Evolutionary conservation across 129 eudicot genomes (phyloP), one percentile per base, ranked within the genome.

Genomic region (Arctium minus): DNA sequence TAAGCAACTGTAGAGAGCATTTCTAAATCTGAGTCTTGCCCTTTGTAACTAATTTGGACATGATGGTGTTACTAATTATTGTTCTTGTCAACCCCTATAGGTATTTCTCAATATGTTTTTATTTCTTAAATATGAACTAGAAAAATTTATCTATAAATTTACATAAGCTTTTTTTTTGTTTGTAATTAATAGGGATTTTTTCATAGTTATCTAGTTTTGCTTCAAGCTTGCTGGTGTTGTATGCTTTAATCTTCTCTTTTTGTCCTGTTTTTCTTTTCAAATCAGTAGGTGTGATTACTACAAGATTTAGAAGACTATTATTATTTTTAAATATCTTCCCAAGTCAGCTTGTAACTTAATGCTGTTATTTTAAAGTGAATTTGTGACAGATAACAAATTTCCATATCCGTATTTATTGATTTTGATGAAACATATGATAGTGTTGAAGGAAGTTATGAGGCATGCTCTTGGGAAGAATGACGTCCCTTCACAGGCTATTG

Each of bases 1-100:
- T 64, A 70, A 91, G 46, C 62, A 35, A 72, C 68, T 78, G 40
- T 75, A 75, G 37, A 75, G 76, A 18, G 77, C 76, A 11, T 67
- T 64, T 74, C n/a, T 50, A 32, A 13, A 65, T 75, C 30, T 40
- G 39, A 67, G 38, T 44, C 37, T 82, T 68, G 8, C 50, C 18
- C 22, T 67, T 82, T 82, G 73, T 74, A 42, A 67, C 44, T 30
- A 17, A 62, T 75, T 75, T 65, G 38, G 69, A 48, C 15, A 53
- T 82, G 53, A 15, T 68, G 48, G 50, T 82, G 80, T 75, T 62
- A 12, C 13, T 38, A 31, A 38, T 65, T 64, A 6, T 5, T 77
- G 68, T 69, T 44, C 48, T 50, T 72, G 39, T 72, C 8, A 5
- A 40, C 46, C 53, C 48, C 60, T 31, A 32, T 18, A 72, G 7